Base-by-base conservation (phyloP, 768 basidiomycete species). In the Leccinum pellstonianum region DNA sequence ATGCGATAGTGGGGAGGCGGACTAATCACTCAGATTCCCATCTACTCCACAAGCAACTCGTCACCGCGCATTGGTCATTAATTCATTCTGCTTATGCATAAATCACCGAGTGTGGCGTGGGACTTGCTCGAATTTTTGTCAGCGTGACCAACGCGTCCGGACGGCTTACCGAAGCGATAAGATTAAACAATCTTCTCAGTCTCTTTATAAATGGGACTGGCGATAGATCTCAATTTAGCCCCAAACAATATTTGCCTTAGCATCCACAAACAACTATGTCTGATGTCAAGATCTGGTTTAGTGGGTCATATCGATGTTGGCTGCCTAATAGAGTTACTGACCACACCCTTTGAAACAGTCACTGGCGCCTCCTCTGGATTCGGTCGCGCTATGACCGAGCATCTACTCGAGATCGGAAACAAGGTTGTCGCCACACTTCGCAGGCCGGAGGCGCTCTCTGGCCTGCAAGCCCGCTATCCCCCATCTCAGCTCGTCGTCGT, bases 401-500 rank as follows among this genome's bases (percentile, higher is more conserved):
- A 54, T 27, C 14, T 27, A 2, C 48, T 81, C 43, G 50, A 55
- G 31, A 62, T 64, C 5, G 78, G 79, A 14, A 72, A 78, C 60
- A 75, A 63, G 12, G 80, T 73, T 31, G 66, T 79, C 55, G 80
- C 82, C 15, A 78, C 79, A 15, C 69, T 79, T 15, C 80, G 80
- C 56, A 74, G 65, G 29, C 77, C 77, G 9, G 70, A 65, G 6
- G 67, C 56, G 15, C 64, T 81, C 47, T 62, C 62, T 8, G 68
- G 70, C 37, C 69, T 77, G 10, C 25, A 54, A 14, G 50, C 64
- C 4, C 51, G 63, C 4, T 74, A 73, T 54, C 52, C 68, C 1
- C 4, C 66, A 15, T 50, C 62, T 3, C 68, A 68, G 33, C 70
- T 78, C 14, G 60, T 76, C 54, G 59, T 75, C 55, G 31, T 74